Base-by-base conservation (phyloP, 148 eudicot species). In the Pharnaceum exiguum region DNA sequence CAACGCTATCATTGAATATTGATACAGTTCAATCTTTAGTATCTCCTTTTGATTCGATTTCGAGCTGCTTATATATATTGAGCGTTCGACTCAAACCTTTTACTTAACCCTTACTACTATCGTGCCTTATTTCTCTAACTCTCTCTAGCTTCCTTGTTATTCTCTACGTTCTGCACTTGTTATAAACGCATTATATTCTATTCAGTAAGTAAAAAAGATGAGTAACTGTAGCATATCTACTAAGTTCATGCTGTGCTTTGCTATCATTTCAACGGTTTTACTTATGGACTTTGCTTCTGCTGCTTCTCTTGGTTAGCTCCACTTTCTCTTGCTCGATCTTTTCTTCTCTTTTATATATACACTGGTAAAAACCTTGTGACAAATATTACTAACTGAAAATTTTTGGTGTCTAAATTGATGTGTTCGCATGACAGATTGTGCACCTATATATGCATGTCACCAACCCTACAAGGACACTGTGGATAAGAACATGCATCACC, bases 361-460 rank as follows among this genome's bases (percentile, higher is more conserved):
- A n/a, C n/a, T n/a, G n/a, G n/a, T n/a, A n/a, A n/a, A n/a, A n/a
- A n/a, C n/a, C n/a, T n/a, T n/a, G n/a, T n/a, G n/a, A n/a, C n/a
- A n/a, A n/a, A n/a, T n/a, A n/a, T n/a, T n/a, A n/a, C n/a, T n/a
- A n/a, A n/a, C n/a, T n/a, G n/a, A n/a, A n/a, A n/a, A n/a, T n/a
- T n/a, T n/a, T n/a, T n/a, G n/a, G n/a, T n/a, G n/a, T n/a, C n/a
- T n/a, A n/a, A n/a, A n/a, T n/a, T n/a, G n/a, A n/a, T n/a, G n/a
- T n/a, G n/a, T n/a, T n/a, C n/a, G n/a, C n/a, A n/a, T 57, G 32
- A 11, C 25, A 63, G 67, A 49, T 52, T 63, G 67, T 27, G 47
- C 16, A 13, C 47, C 51, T 40, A 59, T 28, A 49, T 18, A 51
- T 40, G 67, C 57, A 28, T 62, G 67, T 28, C 13, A 10, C 58